Evolutionary conservation across 2,329 filamentous ascomycete species (phyloP), one percentile per base, ranked within the genome.

Genomic region (Calonectria crousiana): DNA sequence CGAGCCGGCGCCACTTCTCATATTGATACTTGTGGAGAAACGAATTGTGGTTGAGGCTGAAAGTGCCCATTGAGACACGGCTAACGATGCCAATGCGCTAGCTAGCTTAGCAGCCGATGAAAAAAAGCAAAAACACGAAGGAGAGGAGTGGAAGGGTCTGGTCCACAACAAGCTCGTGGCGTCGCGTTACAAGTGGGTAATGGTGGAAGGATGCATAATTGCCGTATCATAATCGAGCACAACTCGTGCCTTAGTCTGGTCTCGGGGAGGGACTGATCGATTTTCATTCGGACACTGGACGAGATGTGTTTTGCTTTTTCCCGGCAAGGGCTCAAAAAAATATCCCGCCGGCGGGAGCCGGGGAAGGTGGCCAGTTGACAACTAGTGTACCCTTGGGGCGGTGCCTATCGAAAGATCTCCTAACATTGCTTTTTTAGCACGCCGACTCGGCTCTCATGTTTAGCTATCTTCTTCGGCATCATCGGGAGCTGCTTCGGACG

Each of bases 81-180:
- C 72, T 71, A 71, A 71, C 62, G 72, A 79, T 78, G 74, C 76
- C 73, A 78, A 76, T 75, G 78, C 72, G 66, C 77, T 69, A 78
- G 56, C 56, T 60, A 62, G 32, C 56, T 62, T 62, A 62, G 69
- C 67, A 77, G 71, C 74, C 78, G 78, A 78, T 74, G 69, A 74
- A 75, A 75, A 76, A 76, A 73, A 70, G 58, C 76, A 74, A 70
- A 49, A 69, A 58, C 51, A 69, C 38, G 34, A 68, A 74, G 49
- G 60, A 60, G 62, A 47, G 26, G 47, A 47, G 38, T 64, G 73
- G 76, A 72, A 72, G 73, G 69, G 71, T 70, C 34, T 66, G 76
- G 67, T 79, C 78, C 78, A 80, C 78, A 77, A 80, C 78, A 77
- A 70, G 76, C 75, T 69, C 73, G 74, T 77, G 76, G 78, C 77